Evolutionary conservation across 2,329 filamentous ascomycete genomes (phyloP).

Genomic region (Rhexocercosporidium sp.): DNA sequence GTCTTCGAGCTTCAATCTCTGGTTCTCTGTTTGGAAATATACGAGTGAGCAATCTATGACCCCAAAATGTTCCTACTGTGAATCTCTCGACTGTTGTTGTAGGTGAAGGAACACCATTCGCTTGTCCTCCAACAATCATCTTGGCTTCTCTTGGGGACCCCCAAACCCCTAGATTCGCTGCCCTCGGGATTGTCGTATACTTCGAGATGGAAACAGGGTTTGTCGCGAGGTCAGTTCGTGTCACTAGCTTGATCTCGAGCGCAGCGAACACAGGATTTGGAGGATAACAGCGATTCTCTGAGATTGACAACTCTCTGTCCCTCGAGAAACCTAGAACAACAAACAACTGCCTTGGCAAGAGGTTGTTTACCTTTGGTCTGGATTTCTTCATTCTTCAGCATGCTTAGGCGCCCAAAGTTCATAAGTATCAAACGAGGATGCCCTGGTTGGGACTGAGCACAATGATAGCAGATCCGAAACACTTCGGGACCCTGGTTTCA

Average conservation of each 20-base stretch:
- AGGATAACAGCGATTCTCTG: not conserved
- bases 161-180: too few species aligned
- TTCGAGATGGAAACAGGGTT: too few species aligned
- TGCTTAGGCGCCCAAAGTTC: not conserved
- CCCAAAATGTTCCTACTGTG: too few species aligned
- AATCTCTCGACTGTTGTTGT: too few species aligned
- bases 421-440: not conserved
- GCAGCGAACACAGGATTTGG: not conserved
- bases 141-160: too few species aligned
- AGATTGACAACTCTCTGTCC: not conserved
- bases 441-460: not conserved
- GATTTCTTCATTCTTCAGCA: not conserved
- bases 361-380: not conserved
- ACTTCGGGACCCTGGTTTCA: constrained; percentile 3
- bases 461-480: not conserved
- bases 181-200: too few species aligned
- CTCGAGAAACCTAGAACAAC: not conserved
- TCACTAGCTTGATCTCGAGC: not conserved
- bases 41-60: too few species aligned
- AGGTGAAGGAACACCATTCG: too few species aligned
- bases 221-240: too few species aligned
- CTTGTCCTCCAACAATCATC: too few species aligned
- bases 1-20: not conserved
- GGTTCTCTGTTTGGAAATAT: too few species aligned
- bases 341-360: too few species aligned